Conservation (phyloP, 139 green algal genomes). For the Picochlorum sp. region DNA sequence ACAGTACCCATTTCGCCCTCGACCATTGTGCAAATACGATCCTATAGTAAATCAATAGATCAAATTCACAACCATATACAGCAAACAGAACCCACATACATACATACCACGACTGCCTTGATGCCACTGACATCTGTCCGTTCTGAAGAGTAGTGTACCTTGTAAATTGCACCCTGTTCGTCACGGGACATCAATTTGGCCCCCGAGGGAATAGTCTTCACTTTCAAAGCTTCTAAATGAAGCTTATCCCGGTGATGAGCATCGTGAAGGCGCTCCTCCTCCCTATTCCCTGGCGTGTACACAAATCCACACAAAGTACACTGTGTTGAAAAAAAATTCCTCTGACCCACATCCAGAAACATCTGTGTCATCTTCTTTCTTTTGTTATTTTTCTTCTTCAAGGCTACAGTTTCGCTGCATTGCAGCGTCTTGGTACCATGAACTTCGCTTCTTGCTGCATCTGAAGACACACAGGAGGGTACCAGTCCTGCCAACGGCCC, state of each 20-base stretch:
- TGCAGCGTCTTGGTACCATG: neutral
- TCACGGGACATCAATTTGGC: constrained; percentile 8
- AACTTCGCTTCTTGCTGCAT: neutral
- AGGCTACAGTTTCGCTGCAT: too few species aligned
- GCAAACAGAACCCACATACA: constrained; percentile 25
- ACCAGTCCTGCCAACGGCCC: too few species aligned
- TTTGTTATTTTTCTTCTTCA: neutral
- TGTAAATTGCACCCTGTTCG: neutral
- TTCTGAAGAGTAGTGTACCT: constrained; percentile 7
- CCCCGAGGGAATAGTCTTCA: constrained; percentile 18
- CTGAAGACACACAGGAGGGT: neutral
- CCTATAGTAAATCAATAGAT: neutral
- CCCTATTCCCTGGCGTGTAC: constrained; percentile 30
- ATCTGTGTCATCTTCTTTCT: constrained; percentile 20
- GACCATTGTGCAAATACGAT: neutral
- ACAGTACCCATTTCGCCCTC: neutral
- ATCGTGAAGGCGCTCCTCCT: constrained; percentile 36
- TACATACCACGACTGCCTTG: neutral
- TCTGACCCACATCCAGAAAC: constrained; percentile 40
- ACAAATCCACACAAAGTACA: constrained; percentile 36
- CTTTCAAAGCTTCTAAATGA: neutral
- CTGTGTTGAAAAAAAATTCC: constrained; percentile 26
- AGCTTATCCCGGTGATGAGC: constrained; percentile 17
- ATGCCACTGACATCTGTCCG: neutral
- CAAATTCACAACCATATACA: neutral